Evolutionary conservation across 768 basidiomycete genomes (phyloP).

Genomic region (Amanita rubescens): DNA sequence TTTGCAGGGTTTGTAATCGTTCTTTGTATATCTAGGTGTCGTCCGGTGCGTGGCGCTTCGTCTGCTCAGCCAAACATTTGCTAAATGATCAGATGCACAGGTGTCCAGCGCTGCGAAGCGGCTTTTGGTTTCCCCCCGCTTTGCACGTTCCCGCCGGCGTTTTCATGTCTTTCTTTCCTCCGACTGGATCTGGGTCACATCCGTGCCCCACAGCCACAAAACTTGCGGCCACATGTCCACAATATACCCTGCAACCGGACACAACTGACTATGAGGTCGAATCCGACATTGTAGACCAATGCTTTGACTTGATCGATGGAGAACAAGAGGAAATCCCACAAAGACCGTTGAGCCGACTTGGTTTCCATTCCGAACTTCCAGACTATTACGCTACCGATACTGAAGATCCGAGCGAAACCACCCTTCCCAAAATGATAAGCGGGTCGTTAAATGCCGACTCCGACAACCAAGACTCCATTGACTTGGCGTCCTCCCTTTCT

Average conservation of each 20-base stretch:
- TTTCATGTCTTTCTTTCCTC: background rate
- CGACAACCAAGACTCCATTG: background rate
- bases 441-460: background rate
- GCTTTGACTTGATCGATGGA: conserved; percentile 3
- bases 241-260: background rate
- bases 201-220: background rate
- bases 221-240: background rate
- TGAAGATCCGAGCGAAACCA: conserved; percentile 4
- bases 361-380: conserved; percentile 29
- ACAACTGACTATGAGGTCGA: conserved; percentile 11
- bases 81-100: background rate
- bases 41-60: background rate
- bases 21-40: conserved; percentile 2
- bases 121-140: background rate
- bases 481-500: background rate
- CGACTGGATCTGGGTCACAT: background rate
- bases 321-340: conserved; percentile 25
- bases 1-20: background rate
- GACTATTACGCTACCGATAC: conserved; percentile 2
- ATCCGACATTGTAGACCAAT: conserved; percentile 19
- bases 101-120: background rate
- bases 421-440: background rate
- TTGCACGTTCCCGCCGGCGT: background rate
- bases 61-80: background rate
- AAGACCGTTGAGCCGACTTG: conserved; percentile 43